Conservation (phyloP, 306 rosid species). For the Albizia julibrissin region DNA sequence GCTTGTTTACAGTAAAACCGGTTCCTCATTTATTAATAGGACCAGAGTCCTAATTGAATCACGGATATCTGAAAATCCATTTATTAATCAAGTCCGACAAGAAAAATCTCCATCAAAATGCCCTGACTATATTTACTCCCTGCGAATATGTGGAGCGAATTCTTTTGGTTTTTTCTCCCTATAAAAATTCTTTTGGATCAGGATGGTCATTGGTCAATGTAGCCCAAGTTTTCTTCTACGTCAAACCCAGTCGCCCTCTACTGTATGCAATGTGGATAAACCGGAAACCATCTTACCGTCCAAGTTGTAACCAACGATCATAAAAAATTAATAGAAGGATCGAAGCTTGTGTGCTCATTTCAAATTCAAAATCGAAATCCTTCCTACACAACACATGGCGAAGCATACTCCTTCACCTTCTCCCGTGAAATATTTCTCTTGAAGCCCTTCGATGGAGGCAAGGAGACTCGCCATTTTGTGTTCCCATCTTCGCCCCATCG, state of each 20-base stretch:
- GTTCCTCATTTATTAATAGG: too few relatives aligned
- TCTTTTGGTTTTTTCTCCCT: background rate
- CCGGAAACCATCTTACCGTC: background rate
- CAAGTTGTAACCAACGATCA: background rate
- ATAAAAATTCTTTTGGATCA: background rate
- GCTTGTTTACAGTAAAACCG: too few relatives aligned
- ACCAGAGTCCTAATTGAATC: too few relatives aligned
- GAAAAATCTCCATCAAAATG: too few relatives aligned
- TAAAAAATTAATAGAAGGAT: background rate
- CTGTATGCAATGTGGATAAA: background rate
- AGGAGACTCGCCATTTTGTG: constrained; percentile 66
- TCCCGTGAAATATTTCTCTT: background rate
- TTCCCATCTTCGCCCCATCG: constrained; percentile 61
- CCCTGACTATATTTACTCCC: too few relatives aligned
- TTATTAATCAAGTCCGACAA: too few relatives aligned
- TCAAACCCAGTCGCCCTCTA: background rate
- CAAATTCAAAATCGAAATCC: constrained; percentile 13
- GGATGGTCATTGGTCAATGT: background rate
- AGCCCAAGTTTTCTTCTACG: background rate
- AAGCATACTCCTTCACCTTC: background rate
- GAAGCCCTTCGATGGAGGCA: constrained; percentile 44
- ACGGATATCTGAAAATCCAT: too few relatives aligned
- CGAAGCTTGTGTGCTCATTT: background rate
- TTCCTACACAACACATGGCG: background rate
- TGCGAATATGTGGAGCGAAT: background rate